phyloP scores from a whole-genome alignment of 2,329 filamentous ascomycete species.

The Colletotrichum costaricense region DNA sequence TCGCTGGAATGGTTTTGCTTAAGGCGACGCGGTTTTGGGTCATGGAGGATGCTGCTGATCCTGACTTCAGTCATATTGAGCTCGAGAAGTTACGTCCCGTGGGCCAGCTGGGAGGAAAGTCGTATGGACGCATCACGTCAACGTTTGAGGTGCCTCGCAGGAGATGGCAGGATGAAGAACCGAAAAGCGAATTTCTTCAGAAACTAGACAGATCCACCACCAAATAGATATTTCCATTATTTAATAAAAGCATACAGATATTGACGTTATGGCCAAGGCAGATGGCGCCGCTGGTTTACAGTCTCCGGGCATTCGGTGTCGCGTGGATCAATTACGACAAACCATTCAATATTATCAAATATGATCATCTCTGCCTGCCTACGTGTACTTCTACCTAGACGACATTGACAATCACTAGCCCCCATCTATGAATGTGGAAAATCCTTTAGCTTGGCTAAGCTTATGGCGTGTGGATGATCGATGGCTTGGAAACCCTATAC shows the following conservation, averaged over 20 bases:
- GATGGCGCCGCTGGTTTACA: too few relatives aligned
- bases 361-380: too few relatives aligned
- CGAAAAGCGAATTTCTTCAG: constrained; percentile 32
- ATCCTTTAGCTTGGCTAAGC: too few relatives aligned
- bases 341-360: too few relatives aligned
- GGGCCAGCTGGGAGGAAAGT: constrained; percentile 84
- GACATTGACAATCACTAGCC: too few relatives aligned
- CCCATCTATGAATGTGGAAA: too few relatives aligned
- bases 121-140: constrained; percentile 78
- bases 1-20: constrained; percentile 78
- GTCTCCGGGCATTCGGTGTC: too few relatives aligned
- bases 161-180: constrained; percentile 39
- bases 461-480: not conserved
- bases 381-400: too few relatives aligned
- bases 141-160: constrained; percentile 72
- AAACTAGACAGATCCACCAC: not conserved
- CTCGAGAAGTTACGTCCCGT: constrained; percentile 77
- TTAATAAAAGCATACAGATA: not conserved
- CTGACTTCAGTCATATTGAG: constrained; percentile 79
- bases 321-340: too few relatives aligned
- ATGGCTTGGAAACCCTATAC: not conserved
- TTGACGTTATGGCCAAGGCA: too few relatives aligned
- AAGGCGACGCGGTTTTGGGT: constrained; percentile 92
- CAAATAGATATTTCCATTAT: not conserved
- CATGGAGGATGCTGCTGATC: constrained; percentile 85